Evolutionary conservation across 2,329 filamentous ascomycete genomes (phyloP).

Genomic region (Passalora sequoiae): DNA sequence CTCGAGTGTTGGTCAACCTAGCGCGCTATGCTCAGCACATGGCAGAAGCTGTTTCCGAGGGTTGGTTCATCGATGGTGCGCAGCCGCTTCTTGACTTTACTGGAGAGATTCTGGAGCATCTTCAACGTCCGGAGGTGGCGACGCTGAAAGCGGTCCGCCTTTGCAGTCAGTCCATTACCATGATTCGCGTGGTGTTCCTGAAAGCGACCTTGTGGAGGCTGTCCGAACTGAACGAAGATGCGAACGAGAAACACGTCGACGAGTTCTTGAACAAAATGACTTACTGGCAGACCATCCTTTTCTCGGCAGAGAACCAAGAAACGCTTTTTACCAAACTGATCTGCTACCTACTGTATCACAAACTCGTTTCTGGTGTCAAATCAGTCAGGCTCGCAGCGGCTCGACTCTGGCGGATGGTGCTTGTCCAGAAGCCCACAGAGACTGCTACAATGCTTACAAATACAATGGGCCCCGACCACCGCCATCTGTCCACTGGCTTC

Average conservation of each 20-base stretch:
- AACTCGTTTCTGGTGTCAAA: slow-evolving; percentile 66
- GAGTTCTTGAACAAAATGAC: slow-evolving; percentile 77
- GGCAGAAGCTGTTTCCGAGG: slow-evolving; percentile 86
- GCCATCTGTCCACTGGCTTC: slow-evolving; percentile 68
- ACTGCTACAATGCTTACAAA: slow-evolving; percentile 68
- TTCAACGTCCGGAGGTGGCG: slow-evolving; percentile 78
- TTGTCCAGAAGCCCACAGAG: slow-evolving; percentile 88
- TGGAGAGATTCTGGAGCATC: slow-evolving; percentile 77
- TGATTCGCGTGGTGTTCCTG: slow-evolving; percentile 71
- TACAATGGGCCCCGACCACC: slow-evolving; percentile 64
- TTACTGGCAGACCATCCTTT: slow-evolving; percentile 91
- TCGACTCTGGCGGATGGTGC: slow-evolving; percentile 81
- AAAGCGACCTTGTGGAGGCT: slow-evolving; percentile 73
- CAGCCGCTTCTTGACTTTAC: slow-evolving; percentile 79
- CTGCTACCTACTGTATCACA: slow-evolving; percentile 89
- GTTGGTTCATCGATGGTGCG: slow-evolving; percentile 89
- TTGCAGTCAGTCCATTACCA: slow-evolving; percentile 74
- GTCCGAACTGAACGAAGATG: slow-evolving; percentile 70
- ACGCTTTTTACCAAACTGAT: slow-evolving; percentile 78
- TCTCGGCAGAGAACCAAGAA: slow-evolving; percentile 71
- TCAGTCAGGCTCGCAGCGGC: slow-evolving; percentile 70
- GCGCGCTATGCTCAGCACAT: slow-evolving; percentile 75
- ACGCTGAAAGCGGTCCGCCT: slow-evolving; percentile 82
- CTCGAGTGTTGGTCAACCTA: slow-evolving; percentile 79
- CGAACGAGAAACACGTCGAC: slow-evolving; percentile 59